phyloP scores from a whole-genome alignment of 140 eudicot genomes.

The Bidens hawaiensis region DNA sequence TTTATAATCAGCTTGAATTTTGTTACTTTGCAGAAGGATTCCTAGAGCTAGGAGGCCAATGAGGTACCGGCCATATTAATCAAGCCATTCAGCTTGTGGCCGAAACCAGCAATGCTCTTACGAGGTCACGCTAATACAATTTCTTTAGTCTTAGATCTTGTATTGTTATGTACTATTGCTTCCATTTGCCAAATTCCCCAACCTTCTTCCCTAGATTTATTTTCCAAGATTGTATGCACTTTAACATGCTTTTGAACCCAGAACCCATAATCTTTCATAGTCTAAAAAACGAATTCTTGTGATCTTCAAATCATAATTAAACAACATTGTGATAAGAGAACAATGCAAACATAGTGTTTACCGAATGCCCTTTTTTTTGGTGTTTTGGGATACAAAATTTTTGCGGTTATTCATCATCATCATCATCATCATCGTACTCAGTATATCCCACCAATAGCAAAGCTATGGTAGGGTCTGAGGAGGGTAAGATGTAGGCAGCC shows the following conservation, averaged over 20 bases:
- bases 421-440: too few relatives aligned
- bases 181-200: slow-evolving; percentile 16
- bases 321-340: not conserved
- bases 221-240: slow-evolving; percentile 21
- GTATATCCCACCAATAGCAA: too few relatives aligned
- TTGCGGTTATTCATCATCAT: too few relatives aligned
- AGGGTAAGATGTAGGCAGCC: too few relatives aligned
- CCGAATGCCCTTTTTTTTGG: not conserved
- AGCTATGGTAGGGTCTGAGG: too few relatives aligned
- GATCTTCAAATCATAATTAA: not conserved
- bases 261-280: slow-evolving; percentile 11
- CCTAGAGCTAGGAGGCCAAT: slow-evolving; percentile 78
- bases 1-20: not conserved
- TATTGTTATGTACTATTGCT: slow-evolving; percentile 33
- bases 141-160: slow-evolving; percentile 31
- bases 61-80: slow-evolving; percentile 71
- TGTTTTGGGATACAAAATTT: not conserved
- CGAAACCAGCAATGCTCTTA: slow-evolving; percentile 20
- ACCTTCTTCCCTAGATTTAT: slow-evolving; percentile 20
- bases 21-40: slow-evolving; percentile 53
- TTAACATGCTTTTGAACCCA: slow-evolving; percentile 21
- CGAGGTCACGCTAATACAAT: slow-evolving; percentile 24
- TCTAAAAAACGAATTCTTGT: slow-evolving; percentile 1
- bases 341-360: not conserved
- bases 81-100: slow-evolving; percentile 8